These are phyloP conservation scores for Penicillium sp. DNA, from an alignment of 2,329 filamentous ascomycete genomes.

Conservation along the genomic window DNA sequence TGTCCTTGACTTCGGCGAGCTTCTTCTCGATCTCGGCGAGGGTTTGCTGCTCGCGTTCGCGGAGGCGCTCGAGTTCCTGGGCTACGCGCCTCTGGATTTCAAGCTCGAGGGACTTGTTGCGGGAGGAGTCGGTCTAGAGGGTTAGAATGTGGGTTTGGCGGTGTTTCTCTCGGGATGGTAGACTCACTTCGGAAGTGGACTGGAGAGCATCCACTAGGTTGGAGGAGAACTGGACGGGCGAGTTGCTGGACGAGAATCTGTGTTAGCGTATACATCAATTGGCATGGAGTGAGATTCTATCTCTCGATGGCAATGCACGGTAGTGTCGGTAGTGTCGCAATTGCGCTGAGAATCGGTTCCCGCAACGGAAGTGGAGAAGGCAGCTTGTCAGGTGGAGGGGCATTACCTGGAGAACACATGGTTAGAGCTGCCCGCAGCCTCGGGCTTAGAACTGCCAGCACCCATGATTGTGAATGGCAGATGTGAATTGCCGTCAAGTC, in stretches of 20 bases:
- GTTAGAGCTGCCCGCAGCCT: conserved; percentile 47
- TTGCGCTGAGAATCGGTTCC: conserved; percentile 9
- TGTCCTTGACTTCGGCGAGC: conserved; percentile 40
- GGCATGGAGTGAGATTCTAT: background rate
- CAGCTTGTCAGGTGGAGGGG: background rate
- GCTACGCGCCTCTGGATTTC: conserved; percentile 83
- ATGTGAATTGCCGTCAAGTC: conserved; percentile 12
- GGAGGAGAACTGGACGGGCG: conserved; percentile 68
- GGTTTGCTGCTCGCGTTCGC: conserved; percentile 62
- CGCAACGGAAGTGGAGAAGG: background rate
- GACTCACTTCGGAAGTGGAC: conserved; percentile 72
- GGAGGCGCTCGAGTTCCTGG: conserved; percentile 75
- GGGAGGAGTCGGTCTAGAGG: conserved; percentile 75
- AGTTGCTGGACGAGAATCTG: conserved; percentile 28
- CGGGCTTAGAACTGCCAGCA: conserved; percentile 58
- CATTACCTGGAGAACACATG: conserved; percentile 58
- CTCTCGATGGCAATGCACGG: background rate
- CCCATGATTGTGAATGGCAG: conserved; percentile 48
- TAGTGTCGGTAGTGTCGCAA: background rate
- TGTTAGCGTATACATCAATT: conserved; percentile 11
- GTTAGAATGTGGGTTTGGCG: conserved; percentile 1
- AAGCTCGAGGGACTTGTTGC: conserved; percentile 75
- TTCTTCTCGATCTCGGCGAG: conserved; percentile 65
- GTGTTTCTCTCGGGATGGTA: background rate
- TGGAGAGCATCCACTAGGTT: conserved; percentile 78